Percentiles rank a stretch among this genome's conserved stretches.
Conservation (phyloP, 2,329 filamentous ascomycete genomes). For the Cladophialophora chaetospira region DNA sequence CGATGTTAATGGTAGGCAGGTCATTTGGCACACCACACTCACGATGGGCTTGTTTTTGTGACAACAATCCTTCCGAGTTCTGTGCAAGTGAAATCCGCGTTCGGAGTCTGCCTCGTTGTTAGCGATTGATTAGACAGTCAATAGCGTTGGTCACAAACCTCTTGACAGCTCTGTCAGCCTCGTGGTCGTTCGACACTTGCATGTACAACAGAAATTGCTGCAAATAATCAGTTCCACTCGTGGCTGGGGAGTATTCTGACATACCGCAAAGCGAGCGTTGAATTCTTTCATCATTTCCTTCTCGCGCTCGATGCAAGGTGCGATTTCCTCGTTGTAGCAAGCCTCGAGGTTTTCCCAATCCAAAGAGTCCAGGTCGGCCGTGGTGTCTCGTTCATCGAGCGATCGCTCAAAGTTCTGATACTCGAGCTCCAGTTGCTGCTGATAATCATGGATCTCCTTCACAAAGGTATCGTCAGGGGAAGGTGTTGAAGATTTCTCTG, state of each 20-base stretch:
- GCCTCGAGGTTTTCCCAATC: slow-evolving; percentile 77
- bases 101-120: slow-evolving; percentile 62
- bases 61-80: slow-evolving; percentile 69
- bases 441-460: slow-evolving; percentile 25
- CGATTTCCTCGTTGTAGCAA: slow-evolving; percentile 68
- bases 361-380: slow-evolving; percentile 59
- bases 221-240: slow-evolving; percentile 16
- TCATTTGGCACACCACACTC: slow-evolving; percentile 42
- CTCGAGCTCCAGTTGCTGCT: slow-evolving; percentile 25
- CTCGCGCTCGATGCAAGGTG: slow-evolving; percentile 65
- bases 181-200: slow-evolving; percentile 68
- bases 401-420: slow-evolving; percentile 29
- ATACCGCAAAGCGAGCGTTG: slow-evolving; percentile 65
- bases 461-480: slow-evolving; percentile 14
- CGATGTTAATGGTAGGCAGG: slow-evolving; percentile 1
- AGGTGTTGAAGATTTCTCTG: neutral
- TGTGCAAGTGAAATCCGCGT: slow-evolving; percentile 78
- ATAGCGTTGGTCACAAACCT: slow-evolving; percentile 53
- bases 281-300: slow-evolving; percentile 68
- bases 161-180: slow-evolving; percentile 75
- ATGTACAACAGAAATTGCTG: slow-evolving; percentile 84
- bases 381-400: slow-evolving; percentile 40
- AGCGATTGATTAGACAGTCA: neutral
- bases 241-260: neutral
- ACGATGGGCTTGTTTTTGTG: slow-evolving; percentile 80